Evolutionary conservation across 2,329 filamentous ascomycete genomes (phyloP).

Genomic region (Cladosporium sphaerospermum): DNA sequence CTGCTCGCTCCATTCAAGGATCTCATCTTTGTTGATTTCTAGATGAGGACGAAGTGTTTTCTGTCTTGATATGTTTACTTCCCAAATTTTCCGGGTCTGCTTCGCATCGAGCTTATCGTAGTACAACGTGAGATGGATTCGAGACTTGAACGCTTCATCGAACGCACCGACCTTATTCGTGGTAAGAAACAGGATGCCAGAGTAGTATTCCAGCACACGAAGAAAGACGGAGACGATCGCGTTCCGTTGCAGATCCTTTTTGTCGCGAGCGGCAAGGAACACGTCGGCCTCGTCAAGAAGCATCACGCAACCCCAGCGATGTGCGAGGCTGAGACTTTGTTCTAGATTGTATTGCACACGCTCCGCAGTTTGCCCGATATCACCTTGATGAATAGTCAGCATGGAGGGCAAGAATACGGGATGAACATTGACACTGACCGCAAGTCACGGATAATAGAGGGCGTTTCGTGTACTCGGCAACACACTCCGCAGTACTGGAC

Average conservation of each 20-base stretch:
- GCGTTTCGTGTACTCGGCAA: constrained; percentile 26
- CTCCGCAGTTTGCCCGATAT: neutral
- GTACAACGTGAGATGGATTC: constrained; percentile 29
- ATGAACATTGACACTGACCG: neutral
- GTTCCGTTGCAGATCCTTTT: constrained; percentile 24
- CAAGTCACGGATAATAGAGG: constrained; percentile 33
- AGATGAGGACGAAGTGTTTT: no score
- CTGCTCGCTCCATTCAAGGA: constrained; percentile 10
- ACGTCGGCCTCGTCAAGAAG: constrained; percentile 55
- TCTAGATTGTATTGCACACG: neutral
- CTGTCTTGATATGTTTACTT: neutral
- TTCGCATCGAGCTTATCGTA: constrained; percentile 33
- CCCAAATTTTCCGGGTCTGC: constrained; percentile 21
- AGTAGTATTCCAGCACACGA: constrained; percentile 21
- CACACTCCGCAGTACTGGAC: constrained; percentile 32
- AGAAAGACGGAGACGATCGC: constrained; percentile 33
- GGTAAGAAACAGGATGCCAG: constrained; percentile 31
- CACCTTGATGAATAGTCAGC: neutral
- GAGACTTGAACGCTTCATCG: constrained; percentile 31
- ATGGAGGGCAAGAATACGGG: no score
- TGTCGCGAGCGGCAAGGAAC: constrained; percentile 47
- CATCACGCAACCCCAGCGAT: constrained; percentile 47
- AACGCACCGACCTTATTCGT: constrained; percentile 32
- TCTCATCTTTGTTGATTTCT: neutral
- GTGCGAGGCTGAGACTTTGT: constrained; percentile 38